A percentile compares a stretch with the other conserved stretches of the same genome.
Evolutionary conservation across 1,284 basidiomycete genomes (phyloP).

Genomic region (Papiliotrema nemorosa): DNA sequence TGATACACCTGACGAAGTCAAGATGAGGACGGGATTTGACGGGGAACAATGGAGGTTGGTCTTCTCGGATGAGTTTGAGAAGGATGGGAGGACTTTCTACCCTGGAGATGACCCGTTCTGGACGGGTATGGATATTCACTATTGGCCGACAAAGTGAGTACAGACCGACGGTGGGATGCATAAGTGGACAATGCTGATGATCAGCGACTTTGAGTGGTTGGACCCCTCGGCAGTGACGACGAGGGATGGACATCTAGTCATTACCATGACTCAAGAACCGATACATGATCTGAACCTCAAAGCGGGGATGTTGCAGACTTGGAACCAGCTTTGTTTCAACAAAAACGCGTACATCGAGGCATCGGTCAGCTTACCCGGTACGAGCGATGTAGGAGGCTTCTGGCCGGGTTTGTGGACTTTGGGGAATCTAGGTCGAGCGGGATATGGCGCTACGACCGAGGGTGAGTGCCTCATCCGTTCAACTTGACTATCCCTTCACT

Average conservation of each 20-base stretch:
- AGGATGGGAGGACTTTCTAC: conserved; percentile 56
- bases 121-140: conserved; percentile 53
- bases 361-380: conserved; percentile 40
- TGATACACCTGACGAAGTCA: conserved; percentile 61
- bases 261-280: conserved; percentile 65
- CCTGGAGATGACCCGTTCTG: conserved; percentile 54
- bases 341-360: conserved; percentile 45
- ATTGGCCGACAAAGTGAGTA: conserved; percentile 52
- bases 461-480: no score
- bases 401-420: conserved; percentile 54
- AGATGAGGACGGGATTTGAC: conserved; percentile 63
- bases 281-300: conserved; percentile 73
- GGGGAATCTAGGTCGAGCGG: conserved; percentile 51
- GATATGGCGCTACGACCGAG: conserved; percentile 65
- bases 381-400: conserved; percentile 46
- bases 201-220: conserved; percentile 53
- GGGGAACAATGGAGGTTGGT: conserved; percentile 66
- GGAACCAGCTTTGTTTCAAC: conserved; percentile 53
- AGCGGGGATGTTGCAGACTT: conserved; percentile 54
- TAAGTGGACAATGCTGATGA: not conserved
- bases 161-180: not conserved
- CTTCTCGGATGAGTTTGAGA: conserved; percentile 84
- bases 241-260: conserved; percentile 68
- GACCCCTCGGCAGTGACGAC: conserved; percentile 80
- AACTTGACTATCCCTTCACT: no score